These are phyloP conservation scores for Aspergillus leporis DNA, from an alignment of 495 filamentous ascomycete genomes.

Conservation along the genomic window DNA sequence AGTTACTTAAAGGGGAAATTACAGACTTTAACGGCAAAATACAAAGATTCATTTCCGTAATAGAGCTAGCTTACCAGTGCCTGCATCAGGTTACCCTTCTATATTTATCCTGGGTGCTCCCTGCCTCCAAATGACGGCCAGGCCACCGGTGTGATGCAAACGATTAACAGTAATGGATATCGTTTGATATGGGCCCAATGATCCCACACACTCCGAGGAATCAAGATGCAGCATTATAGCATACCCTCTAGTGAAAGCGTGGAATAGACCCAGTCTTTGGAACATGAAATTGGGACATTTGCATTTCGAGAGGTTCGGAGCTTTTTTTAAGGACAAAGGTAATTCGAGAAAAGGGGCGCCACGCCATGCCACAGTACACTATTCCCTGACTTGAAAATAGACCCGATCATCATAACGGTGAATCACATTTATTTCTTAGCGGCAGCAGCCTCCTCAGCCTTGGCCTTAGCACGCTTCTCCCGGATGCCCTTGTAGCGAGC, in stretches of 20 bases:
- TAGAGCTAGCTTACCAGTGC: background rate
- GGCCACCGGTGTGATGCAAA: background rate
- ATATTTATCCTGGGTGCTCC: background rate
- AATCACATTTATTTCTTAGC: conserved; percentile 83
- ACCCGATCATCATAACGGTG: conserved; percentile 49
- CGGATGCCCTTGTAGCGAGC: conserved; percentile 76
- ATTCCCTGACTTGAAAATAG: conserved; percentile 44
- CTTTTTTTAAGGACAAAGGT: conserved; percentile 45
- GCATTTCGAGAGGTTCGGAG: conserved; percentile 48
- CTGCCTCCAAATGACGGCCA: background rate
- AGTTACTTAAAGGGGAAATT: background rate
- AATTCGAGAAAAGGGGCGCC: conserved; percentile 35
- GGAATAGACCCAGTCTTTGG: background rate
- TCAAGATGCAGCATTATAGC: background rate
- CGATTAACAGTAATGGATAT: background rate
- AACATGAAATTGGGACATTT: conserved; percentile 37
- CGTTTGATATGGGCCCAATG: background rate
- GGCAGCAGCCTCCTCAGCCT: conserved; percentile 84
- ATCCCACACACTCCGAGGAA: background rate
- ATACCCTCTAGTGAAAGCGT: background rate
- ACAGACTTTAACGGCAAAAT: background rate
- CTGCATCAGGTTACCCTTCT: background rate
- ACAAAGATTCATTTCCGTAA: background rate
- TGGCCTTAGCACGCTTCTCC: conserved; percentile 91
- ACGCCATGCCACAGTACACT: conserved; percentile 49